Base-by-base conservation (phyloP, 257 asterid genomes). In the Sherardia arvensis region DNA sequence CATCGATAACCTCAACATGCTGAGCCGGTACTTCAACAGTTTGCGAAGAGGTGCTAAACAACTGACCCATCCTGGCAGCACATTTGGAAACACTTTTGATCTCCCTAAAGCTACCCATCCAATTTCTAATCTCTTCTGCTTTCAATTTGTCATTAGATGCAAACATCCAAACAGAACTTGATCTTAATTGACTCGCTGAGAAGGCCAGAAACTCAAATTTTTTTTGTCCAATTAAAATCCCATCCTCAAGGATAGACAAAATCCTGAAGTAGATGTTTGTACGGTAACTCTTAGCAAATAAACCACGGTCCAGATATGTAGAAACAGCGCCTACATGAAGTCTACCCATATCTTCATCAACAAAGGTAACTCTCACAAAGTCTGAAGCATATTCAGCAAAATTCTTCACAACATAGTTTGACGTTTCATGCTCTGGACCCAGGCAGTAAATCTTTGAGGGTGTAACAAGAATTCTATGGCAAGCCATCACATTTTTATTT, bases 61-160 rank as follows among this genome's bases (percentile, higher is more conserved):
- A 67, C 73, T 89, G 99, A 27, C 99, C 97, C 99, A 92, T 92
- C 67, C 99, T 82, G 12, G 99, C 97, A 29, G 97, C 96, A 71
- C 95, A 89, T 76, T 92, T 92, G 3, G 97, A 82, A 53, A 89
- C 71, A 62, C 90, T 89, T 7, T 91, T 80, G 25, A 92, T 92
- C 76, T 82, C 78, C 61, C 66, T 83, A 73, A 92, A 92, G 74
- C 88, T 82, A 21, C 99, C 97, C 99, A 92, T 92, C 99, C 99
- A 92, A 53, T 84, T 80, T 76, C 97, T 73, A 61, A 92, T 87
- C 67, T 84, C 85, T 32, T 82, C 87, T 14, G 93, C 90, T 81
- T 74, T 81, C 48, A 85, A 61, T 34, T 73, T 57, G 29, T 87
- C 85, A 32, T 89, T 92, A 0, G 99, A 89, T 70, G 97, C 96